These are phyloP conservation scores for Fusarium euwallaceae DNA, from an alignment of 2,329 filamentous ascomycete species.

Conservation along the genomic window DNA sequence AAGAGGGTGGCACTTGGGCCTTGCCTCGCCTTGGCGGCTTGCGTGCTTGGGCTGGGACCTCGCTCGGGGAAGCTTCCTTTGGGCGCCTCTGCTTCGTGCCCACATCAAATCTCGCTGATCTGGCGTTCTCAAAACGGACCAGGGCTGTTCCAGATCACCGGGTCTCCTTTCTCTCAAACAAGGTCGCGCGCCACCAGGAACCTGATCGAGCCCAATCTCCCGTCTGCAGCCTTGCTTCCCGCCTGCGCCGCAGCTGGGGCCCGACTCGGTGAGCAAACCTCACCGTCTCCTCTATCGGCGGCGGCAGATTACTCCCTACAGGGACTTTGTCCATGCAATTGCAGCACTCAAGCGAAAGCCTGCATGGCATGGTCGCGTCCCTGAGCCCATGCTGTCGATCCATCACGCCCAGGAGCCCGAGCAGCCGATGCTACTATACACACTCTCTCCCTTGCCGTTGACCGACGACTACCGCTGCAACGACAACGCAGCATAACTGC, in stretches of 20 bases:
- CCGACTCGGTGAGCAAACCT: conserved; percentile 40
- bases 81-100: conserved; percentile 26
- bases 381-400: conserved; percentile 42
- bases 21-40: conserved; percentile 6
- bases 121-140: conserved; percentile 36
- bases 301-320: conserved; percentile 28
- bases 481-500: conserved; percentile 16
- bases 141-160: conserved; percentile 48
- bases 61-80: conserved; percentile 15
- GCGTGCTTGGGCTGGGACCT: conserved; percentile 19
- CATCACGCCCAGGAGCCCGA: conserved; percentile 16
- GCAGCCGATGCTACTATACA: conserved; percentile 25
- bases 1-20: conserved; percentile 10
- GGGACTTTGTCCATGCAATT: conserved; percentile 13
- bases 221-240: conserved; percentile 41
- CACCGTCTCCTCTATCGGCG: conserved; percentile 38
- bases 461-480: conserved; percentile 15
- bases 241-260: conserved; percentile 17
- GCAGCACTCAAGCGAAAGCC: conserved; percentile 30
- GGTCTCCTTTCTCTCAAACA: conserved; percentile 39
- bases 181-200: conserved; percentile 31
- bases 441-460: conserved; percentile 29
- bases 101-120: conserved; percentile 44
- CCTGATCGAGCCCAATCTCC: conserved; percentile 42
- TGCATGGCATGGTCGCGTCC: conserved; percentile 19